Conservation (phyloP, 2,329 filamentous ascomycete species). For the Colletotrichum somersetense region DNA sequence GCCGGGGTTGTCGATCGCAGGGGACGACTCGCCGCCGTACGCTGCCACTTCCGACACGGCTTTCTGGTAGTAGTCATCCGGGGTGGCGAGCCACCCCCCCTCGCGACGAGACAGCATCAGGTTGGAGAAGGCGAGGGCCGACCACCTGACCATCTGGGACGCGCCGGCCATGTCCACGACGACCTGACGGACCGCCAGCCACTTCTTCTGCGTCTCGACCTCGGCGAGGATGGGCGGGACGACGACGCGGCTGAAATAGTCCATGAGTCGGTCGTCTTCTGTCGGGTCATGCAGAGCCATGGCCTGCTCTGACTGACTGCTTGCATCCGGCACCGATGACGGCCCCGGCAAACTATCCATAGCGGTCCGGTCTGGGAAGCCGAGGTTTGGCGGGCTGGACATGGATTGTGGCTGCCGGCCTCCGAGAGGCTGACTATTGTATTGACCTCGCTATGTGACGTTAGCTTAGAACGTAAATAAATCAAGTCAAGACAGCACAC, state of each 20-base stretch:
- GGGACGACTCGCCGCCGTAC: slow-evolving; percentile 13
- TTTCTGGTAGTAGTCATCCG: slow-evolving; percentile 54
- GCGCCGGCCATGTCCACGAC: slow-evolving; percentile 60
- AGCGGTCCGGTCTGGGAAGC: slow-evolving; percentile 18
- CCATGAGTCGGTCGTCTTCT: slow-evolving; percentile 51
- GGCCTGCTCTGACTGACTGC: slow-evolving; percentile 23
- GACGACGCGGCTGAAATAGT: slow-evolving; percentile 62
- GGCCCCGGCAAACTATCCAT: slow-evolving; percentile 20
- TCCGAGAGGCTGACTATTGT: neutral
- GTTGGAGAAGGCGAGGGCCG: slow-evolving; percentile 65
- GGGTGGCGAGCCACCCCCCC: slow-evolving; percentile 48
- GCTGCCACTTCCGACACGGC: slow-evolving; percentile 51
- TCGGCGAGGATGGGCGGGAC: slow-evolving; percentile 66
- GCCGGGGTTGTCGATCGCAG: slow-evolving; percentile 45
- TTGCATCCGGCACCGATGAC: slow-evolving; percentile 18
- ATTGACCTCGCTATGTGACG: slow-evolving; percentile 8
- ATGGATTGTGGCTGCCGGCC: slow-evolving; percentile 9
- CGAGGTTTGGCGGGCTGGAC: slow-evolving; percentile 26
- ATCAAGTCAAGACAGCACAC: neutral
- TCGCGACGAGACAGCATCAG: slow-evolving; percentile 56
- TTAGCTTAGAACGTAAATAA: neutral
- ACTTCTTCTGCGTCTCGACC: slow-evolving; percentile 65
- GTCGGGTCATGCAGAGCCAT: slow-evolving; percentile 10
- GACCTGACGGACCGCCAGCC: slow-evolving; percentile 62
- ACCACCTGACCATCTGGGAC: slow-evolving; percentile 61